Evolutionary conservation across 2,329 filamentous ascomycete species (phyloP), one percentile per base, ranked within the genome.

Genomic region (Dryadomyces quercus-mongolicae): DNA sequence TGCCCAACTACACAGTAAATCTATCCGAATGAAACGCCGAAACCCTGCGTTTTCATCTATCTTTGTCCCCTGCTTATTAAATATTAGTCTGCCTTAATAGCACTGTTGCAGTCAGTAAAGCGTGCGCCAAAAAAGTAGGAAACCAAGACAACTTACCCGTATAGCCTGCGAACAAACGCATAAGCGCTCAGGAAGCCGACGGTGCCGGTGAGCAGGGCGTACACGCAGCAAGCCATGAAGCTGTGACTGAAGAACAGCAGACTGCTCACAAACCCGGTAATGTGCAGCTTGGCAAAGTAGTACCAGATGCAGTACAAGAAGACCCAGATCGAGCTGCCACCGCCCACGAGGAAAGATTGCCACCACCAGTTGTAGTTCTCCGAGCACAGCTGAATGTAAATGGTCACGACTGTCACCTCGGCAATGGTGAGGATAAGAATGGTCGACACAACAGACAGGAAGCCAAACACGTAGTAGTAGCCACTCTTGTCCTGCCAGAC

Each of bases 311-410:
- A 88, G 71, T 93, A 94, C 42, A 80, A 66, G 65, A 92, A 93
- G 42, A 95, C 80, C 88, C 88, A 95, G 57, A 88, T 67, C 7
- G 85, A 80, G 61, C 84, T 88, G 61, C 84, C 81, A 49, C 84
- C 85, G 47, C 89, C 89, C 9, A 90, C 80, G 50, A 88, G 70
- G 71, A 95, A 93, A 52, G 85, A 88, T 66, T 88, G 86, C 88
- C 88, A 94, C 87, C 87, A 93, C 89, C 89, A 95, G 66, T 88
- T 80, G 69, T 93, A 85, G 67, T 94, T 90, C 76, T 94, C 89
- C 1, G 81, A 76, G 70, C 88, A 92, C 18, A 95, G 79, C 69
- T 88, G 85, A 49, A 87, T 78, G 68, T 95, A 94, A 16, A 89
- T 85, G 1, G 84, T 83, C 56, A 94, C 88, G 21, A 95, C 80